phyloP scores from a whole-genome alignment of 2,329 filamentous ascomycete genomes.

The Ceratocystis harringtonii region DNA sequence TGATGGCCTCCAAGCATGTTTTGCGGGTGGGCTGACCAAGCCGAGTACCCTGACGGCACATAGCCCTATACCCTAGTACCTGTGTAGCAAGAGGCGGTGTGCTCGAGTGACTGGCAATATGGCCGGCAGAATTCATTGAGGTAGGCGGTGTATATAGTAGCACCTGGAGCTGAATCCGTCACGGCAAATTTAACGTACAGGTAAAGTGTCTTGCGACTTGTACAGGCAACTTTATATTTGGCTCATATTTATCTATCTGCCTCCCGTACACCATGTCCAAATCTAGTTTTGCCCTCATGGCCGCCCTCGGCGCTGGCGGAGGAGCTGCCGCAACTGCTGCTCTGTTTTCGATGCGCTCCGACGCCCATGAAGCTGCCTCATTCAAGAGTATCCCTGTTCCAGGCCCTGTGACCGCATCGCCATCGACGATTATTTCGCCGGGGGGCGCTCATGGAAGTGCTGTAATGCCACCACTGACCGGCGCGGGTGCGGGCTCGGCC shows the following conservation, averaged over 20 bases:
- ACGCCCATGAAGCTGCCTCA: not conserved
- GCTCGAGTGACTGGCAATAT: not conserved
- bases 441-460: conserved; percentile 25
- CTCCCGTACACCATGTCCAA: conserved; percentile 50
- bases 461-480: conserved; percentile 28
- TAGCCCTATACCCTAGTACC: not conserved
- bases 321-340: conserved; percentile 60
- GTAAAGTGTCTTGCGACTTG: not conserved
- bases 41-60: not conserved
- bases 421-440: conserved; percentile 19
- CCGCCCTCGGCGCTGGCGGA: conserved; percentile 59
- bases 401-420: conserved; percentile 13
- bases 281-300: conserved; percentile 58
- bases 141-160: not conserved
- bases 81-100: not conserved
- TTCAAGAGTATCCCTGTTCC: conserved; percentile 23
- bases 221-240: not conserved
- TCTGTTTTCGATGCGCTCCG: conserved; percentile 44
- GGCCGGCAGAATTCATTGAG: not conserved
- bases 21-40: not conserved
- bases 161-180: not conserved
- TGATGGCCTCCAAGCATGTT: not conserved
- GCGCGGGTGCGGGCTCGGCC: conserved; percentile 20
- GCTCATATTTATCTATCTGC: not conserved
- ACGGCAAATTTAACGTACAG: not conserved